Evolutionary conservation across 352 stramenopile species (phyloP).

Genomic region (Plasmopara muralis): DNA sequence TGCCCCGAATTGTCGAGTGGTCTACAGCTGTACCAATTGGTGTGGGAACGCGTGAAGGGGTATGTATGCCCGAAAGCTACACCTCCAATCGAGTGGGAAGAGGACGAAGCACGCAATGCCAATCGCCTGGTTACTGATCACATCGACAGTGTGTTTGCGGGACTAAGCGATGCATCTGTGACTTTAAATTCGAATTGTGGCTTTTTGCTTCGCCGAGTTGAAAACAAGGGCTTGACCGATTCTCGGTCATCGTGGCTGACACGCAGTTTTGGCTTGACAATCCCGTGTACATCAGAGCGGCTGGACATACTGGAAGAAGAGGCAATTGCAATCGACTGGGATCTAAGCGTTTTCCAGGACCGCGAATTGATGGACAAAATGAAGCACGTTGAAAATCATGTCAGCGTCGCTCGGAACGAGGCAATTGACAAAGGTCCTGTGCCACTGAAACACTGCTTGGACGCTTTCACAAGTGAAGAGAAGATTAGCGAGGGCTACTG

Average conservation of each 20-base stretch:
- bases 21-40: constrained; percentile 69
- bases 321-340: constrained; percentile 84
- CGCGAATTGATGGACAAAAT: constrained; percentile 78
- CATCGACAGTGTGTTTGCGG: constrained; percentile 80
- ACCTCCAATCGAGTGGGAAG: constrained; percentile 35
- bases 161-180: constrained; percentile 27
- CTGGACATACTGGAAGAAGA: constrained; percentile 82
- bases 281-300: constrained; percentile 67
- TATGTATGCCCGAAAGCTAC: constrained; percentile 46
- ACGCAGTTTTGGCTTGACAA: constrained; percentile 72
- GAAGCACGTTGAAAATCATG: constrained; percentile 76
- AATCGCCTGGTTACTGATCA: constrained; percentile 47
- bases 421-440: constrained; percentile 86
- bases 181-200: constrained; percentile 47
- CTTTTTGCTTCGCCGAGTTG: constrained; percentile 74
- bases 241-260: constrained; percentile 71
- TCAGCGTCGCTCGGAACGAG: constrained; percentile 79
- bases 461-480: constrained; percentile 81
- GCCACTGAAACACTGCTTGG: constrained; percentile 67
- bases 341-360: constrained; percentile 78
- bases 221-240: constrained; percentile 79
- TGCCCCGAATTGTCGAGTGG: constrained; percentile 79
- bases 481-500: constrained; percentile 94
- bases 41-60: constrained; percentile 79
- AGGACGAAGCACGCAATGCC: constrained; percentile 20